Base-by-base conservation (phyloP, 2,329 filamentous ascomycete genomes). In the Ophiostoma triangulosporum region DNA sequence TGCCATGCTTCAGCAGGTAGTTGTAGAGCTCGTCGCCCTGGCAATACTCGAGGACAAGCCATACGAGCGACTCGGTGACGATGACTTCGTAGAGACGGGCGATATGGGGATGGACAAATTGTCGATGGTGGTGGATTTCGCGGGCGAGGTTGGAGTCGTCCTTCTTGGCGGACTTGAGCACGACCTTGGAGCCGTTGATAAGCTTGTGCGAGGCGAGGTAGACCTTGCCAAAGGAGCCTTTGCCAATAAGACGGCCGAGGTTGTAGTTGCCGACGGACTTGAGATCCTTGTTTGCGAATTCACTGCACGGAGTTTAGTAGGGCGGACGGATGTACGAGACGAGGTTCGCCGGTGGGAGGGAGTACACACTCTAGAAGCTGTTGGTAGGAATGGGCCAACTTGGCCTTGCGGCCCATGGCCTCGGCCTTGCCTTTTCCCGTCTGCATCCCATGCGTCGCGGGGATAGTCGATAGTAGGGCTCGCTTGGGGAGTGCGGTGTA, bases 181-280 rank as follows among this genome's bases (percentile, higher is more conserved):
- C 93, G 62, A 98, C 93, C 88, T 96, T 97, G 65, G 90, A 95
- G 64, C 90, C 91, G 81, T 96, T 96, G 64, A 88, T 97, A 68
- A 98, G 88, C 69, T 96, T 97, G 69, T 98, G 93, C 46, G 84
- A 82, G 55, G 91, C 93, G 56, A 98, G 77, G 68, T 98, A 98
- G 63, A 98, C 93, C 71, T 96, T 97, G 63, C 93, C 93, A 69
- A 98, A 98, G 59, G 90, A 96, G 55, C 93, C 93, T 66, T 97
- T 98, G 60, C 93, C 93, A 65, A 98, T 95, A 55, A 98, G 75
- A 56, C 83, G 83, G 46, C 93, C 93, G 54, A 98, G 78, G 33
- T 83, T 84, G 69, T 98, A 98, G 72, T 96, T 97, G 61, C 93
- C 93, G 57, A 98, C 93, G 53, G 84, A 88, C 64, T 86, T 84